Evolutionary conservation across 2,329 filamentous ascomycete species (phyloP), one percentile per base, ranked within the genome.

Genomic region (Trichoderma pleuroti): DNA sequence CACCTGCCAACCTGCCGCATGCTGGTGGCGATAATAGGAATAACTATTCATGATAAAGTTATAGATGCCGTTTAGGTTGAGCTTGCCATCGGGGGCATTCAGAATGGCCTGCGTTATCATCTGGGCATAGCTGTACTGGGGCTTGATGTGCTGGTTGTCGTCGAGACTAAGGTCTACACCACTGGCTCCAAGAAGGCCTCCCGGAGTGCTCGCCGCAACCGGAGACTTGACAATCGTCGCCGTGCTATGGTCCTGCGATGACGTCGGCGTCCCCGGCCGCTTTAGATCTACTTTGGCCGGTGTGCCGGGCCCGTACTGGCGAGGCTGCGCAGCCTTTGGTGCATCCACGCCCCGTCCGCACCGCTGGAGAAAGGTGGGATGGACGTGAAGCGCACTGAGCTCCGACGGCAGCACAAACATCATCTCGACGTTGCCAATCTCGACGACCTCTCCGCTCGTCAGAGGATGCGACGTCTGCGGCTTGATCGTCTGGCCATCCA

Each of bases 71-170:
- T 92, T 92, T 61, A 99, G 82, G 4, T 96, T 98, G 68, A 98
- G 86, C 80, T 97, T 97, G 79, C 97, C 92, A 71, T 97, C 94
- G 1, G 89, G 85, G 3, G 92, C 94, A 42, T 92, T 92, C 74
- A 98, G 86, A 73, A 99, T 98, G 1, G 96, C 96, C 82, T 98
- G 96, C 0, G 94, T 96, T 74, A 99, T 99, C 85, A 99, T 90
- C 78, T 97, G 93, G 3, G 96, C 94, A 81, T 99, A 99, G 80
- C 95, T 98, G 80, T 93, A 97, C 59, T 94, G 93, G 2, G 96
- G 97, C 80, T 99, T 99, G 77, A 98, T 89, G 74, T 98, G 93
- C 78, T 92, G 92, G 74, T 94, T 93, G 34, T 91, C 88, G 74
- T 98, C 94, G 39, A 91, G 86, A 77, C 93, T 94, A 73, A 94